phyloP scores from a whole-genome alignment of 768 basidiomycete species.

The Suillus fuscotomentosus region DNA sequence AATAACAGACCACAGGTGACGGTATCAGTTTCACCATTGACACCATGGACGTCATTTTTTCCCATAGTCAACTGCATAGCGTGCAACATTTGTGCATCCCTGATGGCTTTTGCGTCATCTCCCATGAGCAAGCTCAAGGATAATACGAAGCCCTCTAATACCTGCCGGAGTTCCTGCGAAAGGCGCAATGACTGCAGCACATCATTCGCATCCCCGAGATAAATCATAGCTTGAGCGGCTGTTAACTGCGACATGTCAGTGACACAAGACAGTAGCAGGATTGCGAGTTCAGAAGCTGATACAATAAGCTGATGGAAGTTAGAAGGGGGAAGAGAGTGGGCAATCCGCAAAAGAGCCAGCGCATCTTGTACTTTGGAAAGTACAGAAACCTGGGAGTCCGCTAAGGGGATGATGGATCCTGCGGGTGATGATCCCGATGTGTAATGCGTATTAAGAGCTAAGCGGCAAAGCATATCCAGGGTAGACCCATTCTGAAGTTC shows the following conservation, averaged over 20 bases:
- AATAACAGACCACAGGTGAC: slow-evolving; percentile 61
- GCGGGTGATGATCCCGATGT: slow-evolving; percentile 50
- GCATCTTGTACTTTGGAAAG: slow-evolving; percentile 61
- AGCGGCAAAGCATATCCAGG: slow-evolving; percentile 66
- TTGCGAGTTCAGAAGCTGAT: slow-evolving; percentile 64
- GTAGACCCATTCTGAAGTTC: slow-evolving; percentile 65
- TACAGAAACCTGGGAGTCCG: slow-evolving; percentile 47
- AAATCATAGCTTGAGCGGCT: slow-evolving; percentile 54
- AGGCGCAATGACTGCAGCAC: slow-evolving; percentile 54
- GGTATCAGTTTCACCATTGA: slow-evolving; percentile 64
- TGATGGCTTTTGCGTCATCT: slow-evolving; percentile 67
- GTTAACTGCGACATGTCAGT: slow-evolving; percentile 62
- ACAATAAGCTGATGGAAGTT: slow-evolving; percentile 53
- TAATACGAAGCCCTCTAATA: slow-evolving; percentile 57
- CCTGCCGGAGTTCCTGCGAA: slow-evolving; percentile 49
- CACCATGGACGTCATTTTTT: slow-evolving; percentile 54
- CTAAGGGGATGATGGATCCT: slow-evolving; percentile 53
- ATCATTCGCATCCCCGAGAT: slow-evolving; percentile 48
- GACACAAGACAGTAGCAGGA: slow-evolving; percentile 59
- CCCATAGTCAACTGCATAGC: slow-evolving; percentile 55
- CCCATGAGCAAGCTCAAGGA: slow-evolving; percentile 60
- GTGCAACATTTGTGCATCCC: slow-evolving; percentile 72
- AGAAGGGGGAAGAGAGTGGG: slow-evolving; percentile 50
- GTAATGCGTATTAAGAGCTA: slow-evolving; percentile 64
- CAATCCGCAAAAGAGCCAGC: slow-evolving; percentile 55